Conservation (phyloP, 352 stramenopile genomes). For the Thraustotheca clavata region DNA sequence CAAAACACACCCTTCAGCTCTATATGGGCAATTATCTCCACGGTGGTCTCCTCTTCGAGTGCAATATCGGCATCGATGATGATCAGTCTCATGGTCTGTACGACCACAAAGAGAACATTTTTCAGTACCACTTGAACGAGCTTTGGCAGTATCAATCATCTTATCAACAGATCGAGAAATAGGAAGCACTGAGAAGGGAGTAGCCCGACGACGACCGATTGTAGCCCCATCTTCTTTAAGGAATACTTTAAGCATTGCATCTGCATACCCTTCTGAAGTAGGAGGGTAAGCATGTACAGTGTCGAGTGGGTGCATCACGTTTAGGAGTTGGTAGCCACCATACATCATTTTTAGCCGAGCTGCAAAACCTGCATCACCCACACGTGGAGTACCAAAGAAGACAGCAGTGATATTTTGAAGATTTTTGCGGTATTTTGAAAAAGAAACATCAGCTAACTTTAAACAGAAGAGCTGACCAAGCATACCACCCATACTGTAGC, state of each 20-base stretch:
- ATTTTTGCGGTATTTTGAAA: neutral
- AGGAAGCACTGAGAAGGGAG: slow-evolving; percentile 66
- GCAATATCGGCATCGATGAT: slow-evolving; percentile 77
- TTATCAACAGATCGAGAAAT: slow-evolving; percentile 68
- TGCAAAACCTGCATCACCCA: slow-evolving; percentile 71
- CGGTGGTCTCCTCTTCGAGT: slow-evolving; percentile 71
- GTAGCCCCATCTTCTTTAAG: slow-evolving; percentile 56
- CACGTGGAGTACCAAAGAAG: slow-evolving; percentile 70
- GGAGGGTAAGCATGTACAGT: slow-evolving; percentile 75
- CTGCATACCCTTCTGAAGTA: slow-evolving; percentile 68
- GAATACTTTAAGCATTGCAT: slow-evolving; percentile 79
- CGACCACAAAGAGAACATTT: slow-evolving; percentile 56
- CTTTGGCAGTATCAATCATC: slow-evolving; percentile 62
- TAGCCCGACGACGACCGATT: slow-evolving; percentile 52
- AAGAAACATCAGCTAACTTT: slow-evolving; percentile 10
- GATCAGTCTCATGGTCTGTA: slow-evolving; percentile 48
- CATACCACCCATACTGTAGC: slow-evolving; percentile 83
- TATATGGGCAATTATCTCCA: slow-evolving; percentile 59
- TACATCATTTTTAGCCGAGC: slow-evolving; percentile 64
- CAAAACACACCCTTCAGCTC: slow-evolving; percentile 51
- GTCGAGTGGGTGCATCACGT: slow-evolving; percentile 80
- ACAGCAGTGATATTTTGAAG: slow-evolving; percentile 67
- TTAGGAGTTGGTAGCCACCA: slow-evolving; percentile 64
- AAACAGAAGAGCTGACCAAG: slow-evolving; percentile 36
- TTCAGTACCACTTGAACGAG: slow-evolving; percentile 24